These are phyloP conservation scores for Phoma sp. DNA, from an alignment of 2,329 filamentous ascomycete species.

Conservation along the genomic window DNA sequence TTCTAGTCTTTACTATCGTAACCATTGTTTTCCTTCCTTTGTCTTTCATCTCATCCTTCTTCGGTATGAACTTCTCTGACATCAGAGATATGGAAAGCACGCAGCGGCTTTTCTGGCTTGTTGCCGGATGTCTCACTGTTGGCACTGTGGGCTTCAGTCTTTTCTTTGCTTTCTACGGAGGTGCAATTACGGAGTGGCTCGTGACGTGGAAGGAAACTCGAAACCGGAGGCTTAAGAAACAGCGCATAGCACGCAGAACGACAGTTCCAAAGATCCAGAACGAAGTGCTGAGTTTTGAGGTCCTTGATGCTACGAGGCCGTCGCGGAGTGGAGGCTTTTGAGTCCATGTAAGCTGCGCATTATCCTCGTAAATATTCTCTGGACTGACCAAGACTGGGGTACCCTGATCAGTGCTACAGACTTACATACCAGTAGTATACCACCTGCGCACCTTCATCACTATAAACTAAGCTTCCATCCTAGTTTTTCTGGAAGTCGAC, in stretches of 20 bases:
- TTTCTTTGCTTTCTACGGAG: slow-evolving; percentile 52
- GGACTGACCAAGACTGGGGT: background rate
- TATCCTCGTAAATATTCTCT: background rate
- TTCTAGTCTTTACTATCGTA: slow-evolving; percentile 54
- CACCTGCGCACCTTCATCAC: background rate
- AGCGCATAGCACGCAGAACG: slow-evolving; percentile 6
- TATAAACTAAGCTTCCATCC: background rate
- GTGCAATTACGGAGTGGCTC: slow-evolving; percentile 45
- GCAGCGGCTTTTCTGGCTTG: slow-evolving; percentile 51
- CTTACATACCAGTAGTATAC: background rate
- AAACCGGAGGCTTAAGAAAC: slow-evolving; percentile 20
- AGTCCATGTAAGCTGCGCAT: background rate
- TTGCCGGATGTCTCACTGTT: slow-evolving; percentile 48
- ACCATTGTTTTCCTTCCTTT: slow-evolving; percentile 54
- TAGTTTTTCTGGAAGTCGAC: slow-evolving; percentile 3
- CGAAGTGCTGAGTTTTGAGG: slow-evolving; percentile 31
- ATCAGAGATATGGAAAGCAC: slow-evolving; percentile 49
- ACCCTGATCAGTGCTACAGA: background rate
- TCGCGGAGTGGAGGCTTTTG: background rate
- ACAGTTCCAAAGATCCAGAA: slow-evolving; percentile 3
- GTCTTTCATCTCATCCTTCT: slow-evolving; percentile 53
- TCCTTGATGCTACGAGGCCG: slow-evolving; percentile 22
- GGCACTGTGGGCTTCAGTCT: slow-evolving; percentile 47
- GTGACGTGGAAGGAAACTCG: slow-evolving; percentile 46
- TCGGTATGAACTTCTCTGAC: slow-evolving; percentile 53